A percentile compares a stretch with the other conserved stretches of the same genome.
These are phyloP conservation scores for Calonectria ilicicola DNA, from an alignment of 2,329 filamentous ascomycete genomes.

Conservation along the genomic window DNA sequence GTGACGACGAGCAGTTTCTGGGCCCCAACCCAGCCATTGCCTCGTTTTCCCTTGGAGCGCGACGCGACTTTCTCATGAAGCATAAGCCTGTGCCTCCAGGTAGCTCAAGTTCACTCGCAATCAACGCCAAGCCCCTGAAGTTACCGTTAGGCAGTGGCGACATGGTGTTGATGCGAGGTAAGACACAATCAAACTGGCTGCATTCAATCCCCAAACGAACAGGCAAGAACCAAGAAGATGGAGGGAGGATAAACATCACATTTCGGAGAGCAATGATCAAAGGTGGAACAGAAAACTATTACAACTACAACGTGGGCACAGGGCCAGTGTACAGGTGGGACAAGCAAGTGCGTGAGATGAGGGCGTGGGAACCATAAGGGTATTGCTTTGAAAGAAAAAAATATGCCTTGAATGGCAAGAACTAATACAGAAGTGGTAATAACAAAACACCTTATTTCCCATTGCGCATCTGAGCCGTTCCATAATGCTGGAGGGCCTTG, in stretches of 20 bases:
- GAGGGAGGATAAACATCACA: constrained; percentile 81
- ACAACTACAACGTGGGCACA: constrained; percentile 83
- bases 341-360: constrained; percentile 62
- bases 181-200: constrained; percentile 81
- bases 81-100: constrained; percentile 71
- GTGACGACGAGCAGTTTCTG: constrained; percentile 83
- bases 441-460: constrained; percentile 64
- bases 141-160: constrained; percentile 74
- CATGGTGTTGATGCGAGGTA: constrained; percentile 83
- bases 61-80: constrained; percentile 82
- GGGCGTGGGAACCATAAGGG: constrained; percentile 48
- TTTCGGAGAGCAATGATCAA: constrained; percentile 78
- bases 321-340: constrained; percentile 80
- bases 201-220: constrained; percentile 83
- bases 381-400: constrained; percentile 28
- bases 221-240: constrained; percentile 71
- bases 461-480: constrained; percentile 88
- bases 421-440: constrained; percentile 12
- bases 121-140: constrained; percentile 56
- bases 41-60: constrained; percentile 78
- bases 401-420: constrained; percentile 11
- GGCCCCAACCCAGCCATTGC: constrained; percentile 78
- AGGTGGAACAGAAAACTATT: constrained; percentile 84
- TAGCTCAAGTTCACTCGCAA: constrained; percentile 43
- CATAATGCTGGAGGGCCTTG: constrained; percentile 84